phyloP scores from a whole-genome alignment of 371 early-diverging fungal species.

The Homolaphlyctis polyrhiza region DNA sequence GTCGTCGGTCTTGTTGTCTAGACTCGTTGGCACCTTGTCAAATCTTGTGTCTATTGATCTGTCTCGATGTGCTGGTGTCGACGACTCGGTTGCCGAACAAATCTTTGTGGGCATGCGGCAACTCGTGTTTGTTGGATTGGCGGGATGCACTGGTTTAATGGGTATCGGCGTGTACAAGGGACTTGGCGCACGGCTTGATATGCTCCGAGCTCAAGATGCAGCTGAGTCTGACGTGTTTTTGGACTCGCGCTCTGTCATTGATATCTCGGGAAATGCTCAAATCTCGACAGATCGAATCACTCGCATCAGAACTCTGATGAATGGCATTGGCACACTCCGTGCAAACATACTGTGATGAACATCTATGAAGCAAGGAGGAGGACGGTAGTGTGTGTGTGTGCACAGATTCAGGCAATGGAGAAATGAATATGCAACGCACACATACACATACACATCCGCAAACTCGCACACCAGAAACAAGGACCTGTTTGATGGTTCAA shows the following conservation, averaged over 20 bases:
- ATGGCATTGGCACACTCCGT: background rate
- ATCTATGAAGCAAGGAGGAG: background rate
- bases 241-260: background rate
- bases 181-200: background rate
- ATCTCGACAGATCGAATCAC: background rate
- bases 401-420: background rate
- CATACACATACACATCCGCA: background rate
- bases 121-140: too few species aligned
- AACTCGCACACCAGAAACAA: background rate
- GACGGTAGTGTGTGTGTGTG: too few species aligned
- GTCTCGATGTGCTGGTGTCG: too few species aligned
- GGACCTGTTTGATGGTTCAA: background rate
- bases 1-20: too few species aligned
- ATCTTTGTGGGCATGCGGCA: too few species aligned
- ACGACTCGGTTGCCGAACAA: too few species aligned
- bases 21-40: too few species aligned
- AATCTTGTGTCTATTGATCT: too few species aligned
- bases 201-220: background rate
- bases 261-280: background rate
- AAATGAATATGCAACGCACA: background rate
- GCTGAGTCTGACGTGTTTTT: background rate
- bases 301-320: background rate
- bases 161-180: background rate
- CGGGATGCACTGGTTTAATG: background rate
- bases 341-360: background rate